Evolutionary conservation across 2,329 filamentous ascomycete species (phyloP).

Genomic region (Sporothrix pallida): DNA sequence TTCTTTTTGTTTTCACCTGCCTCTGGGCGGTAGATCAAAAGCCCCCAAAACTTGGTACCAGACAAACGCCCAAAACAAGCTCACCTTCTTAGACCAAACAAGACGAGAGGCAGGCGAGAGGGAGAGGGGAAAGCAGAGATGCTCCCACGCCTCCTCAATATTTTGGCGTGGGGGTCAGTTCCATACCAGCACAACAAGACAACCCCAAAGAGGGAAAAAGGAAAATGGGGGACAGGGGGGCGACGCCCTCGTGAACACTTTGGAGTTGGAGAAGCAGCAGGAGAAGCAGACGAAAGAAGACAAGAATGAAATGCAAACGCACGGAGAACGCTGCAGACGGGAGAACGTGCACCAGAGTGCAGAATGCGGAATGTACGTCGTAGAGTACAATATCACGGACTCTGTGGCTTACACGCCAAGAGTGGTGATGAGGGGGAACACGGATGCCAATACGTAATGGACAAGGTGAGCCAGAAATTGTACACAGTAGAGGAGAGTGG

Average conservation of each 20-base stretch:
- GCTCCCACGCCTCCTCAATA: not conserved
- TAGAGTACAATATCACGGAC: not conserved
- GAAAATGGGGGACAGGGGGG: not conserved
- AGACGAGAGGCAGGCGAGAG: not conserved
- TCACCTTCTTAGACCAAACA: not conserved
- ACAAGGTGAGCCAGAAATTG: not conserved
- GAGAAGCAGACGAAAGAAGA: not conserved
- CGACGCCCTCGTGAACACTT: not conserved
- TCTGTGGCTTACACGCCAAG: not conserved
- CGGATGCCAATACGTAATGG: not conserved
- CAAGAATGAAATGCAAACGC: not conserved
- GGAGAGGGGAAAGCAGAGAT: too few relatives aligned
- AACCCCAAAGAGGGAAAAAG: not conserved
- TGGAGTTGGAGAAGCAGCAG: not conserved
- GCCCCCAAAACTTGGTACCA: not conserved
- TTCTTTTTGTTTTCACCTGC: not conserved
- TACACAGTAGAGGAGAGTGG: not conserved
- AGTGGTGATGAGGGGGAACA: not conserved
- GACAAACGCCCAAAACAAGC: not conserved
- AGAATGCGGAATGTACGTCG: not conserved
- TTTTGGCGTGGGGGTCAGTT: constrained; percentile 15
- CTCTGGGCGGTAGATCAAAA: not conserved
- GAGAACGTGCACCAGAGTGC: constrained; percentile 8
- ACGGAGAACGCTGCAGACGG: not conserved
- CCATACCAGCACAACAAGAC: not conserved